Percentiles rank a stretch among this genome's conserved stretches.
Evolutionary conservation across 2,329 filamentous ascomycete genomes (phyloP).

Genomic region (Fusarium pininemorale): DNA sequence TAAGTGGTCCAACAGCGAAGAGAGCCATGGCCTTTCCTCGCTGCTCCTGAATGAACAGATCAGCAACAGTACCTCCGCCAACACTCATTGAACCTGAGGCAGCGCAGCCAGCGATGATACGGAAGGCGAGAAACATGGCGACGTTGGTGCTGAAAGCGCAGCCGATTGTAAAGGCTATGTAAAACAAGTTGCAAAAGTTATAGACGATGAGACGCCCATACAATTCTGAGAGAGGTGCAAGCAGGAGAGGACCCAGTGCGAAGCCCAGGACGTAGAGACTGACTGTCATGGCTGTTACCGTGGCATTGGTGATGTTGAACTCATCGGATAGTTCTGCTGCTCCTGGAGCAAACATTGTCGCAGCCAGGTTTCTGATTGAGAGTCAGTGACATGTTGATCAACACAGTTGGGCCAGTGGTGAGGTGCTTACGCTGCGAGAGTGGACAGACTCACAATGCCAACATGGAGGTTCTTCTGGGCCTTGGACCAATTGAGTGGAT

Average conservation of each 20-base stretch:
- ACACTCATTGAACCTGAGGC: conserved; percentile 30
- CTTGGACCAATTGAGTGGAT: conserved; percentile 73
- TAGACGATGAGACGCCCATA: conserved; percentile 30
- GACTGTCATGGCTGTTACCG: conserved; percentile 23
- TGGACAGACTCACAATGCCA: conserved; percentile 57
- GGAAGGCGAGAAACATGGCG: conserved; percentile 29
- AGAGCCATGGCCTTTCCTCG: conserved; percentile 70
- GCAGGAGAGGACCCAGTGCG: conserved; percentile 27
- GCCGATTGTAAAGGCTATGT: conserved; percentile 12
- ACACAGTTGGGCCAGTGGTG: too few species aligned
- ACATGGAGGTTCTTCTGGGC: conserved; percentile 54
- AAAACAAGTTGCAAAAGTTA: conserved; percentile 3
- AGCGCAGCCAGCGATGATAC: conserved; percentile 26
- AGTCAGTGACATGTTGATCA: not conserved
- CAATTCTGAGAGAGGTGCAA: conserved; percentile 30
- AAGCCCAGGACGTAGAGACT: conserved; percentile 27
- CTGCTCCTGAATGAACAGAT: conserved; percentile 15
- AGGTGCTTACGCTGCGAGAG: conserved; percentile 33
- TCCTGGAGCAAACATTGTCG: conserved; percentile 39
- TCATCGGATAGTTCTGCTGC: conserved; percentile 17
- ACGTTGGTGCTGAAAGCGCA: conserved; percentile 23
- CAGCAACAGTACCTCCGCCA: conserved; percentile 30
- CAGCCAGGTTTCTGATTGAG: conserved; percentile 19
- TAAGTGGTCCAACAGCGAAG: conserved; percentile 69
- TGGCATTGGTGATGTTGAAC: conserved; percentile 16